Conservation (phyloP, 495 filamentous ascomycete species). For the Penicillium dipodomyicola region DNA sequence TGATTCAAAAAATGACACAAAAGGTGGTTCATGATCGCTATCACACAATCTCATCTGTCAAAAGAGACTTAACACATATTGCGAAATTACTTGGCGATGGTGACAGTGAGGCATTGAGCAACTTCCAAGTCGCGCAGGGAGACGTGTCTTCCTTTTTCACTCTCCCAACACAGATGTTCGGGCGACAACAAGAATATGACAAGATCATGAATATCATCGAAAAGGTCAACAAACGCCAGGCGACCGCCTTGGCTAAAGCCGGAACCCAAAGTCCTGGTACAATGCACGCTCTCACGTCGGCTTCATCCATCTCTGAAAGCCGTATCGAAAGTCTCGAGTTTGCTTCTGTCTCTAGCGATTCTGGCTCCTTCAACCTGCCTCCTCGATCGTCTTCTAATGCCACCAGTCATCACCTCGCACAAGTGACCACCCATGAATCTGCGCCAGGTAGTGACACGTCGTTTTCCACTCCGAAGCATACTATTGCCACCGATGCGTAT, state of each 20-base stretch:
- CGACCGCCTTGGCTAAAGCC: slow-evolving; percentile 45
- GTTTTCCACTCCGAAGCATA: slow-evolving; percentile 30
- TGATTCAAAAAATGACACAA: slow-evolving; percentile 87
- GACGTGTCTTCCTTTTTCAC: slow-evolving; percentile 87
- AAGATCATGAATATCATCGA: slow-evolving; percentile 71
- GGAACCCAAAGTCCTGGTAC: slow-evolving; percentile 38
- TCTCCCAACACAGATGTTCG: slow-evolving; percentile 75
- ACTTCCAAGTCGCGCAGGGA: slow-evolving; percentile 68
- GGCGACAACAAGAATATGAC: slow-evolving; percentile 66
- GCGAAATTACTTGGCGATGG: slow-evolving; percentile 70
- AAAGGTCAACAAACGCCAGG: slow-evolving; percentile 62
- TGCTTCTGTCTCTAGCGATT: slow-evolving; percentile 51
- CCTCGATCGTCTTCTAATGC: slow-evolving; percentile 41
- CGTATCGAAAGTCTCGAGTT: slow-evolving; percentile 51
- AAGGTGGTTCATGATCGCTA: slow-evolving; percentile 83
- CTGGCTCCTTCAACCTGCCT: slow-evolving; percentile 49
- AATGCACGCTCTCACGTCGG: slow-evolving; percentile 51
- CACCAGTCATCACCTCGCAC: slow-evolving; percentile 31
- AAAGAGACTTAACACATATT: slow-evolving; percentile 68
- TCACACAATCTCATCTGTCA: slow-evolving; percentile 76
- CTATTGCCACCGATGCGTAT: slow-evolving; percentile 11
- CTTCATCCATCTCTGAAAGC: slow-evolving; percentile 57
- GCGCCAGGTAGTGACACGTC: slow-evolving; percentile 37
- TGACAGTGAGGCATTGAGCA: slow-evolving; percentile 63
- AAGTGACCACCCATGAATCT: slow-evolving; percentile 39